Evolutionary conservation across 1,284 basidiomycete genomes (phyloP).

Genomic region (Xerocomus amazonicus): DNA sequence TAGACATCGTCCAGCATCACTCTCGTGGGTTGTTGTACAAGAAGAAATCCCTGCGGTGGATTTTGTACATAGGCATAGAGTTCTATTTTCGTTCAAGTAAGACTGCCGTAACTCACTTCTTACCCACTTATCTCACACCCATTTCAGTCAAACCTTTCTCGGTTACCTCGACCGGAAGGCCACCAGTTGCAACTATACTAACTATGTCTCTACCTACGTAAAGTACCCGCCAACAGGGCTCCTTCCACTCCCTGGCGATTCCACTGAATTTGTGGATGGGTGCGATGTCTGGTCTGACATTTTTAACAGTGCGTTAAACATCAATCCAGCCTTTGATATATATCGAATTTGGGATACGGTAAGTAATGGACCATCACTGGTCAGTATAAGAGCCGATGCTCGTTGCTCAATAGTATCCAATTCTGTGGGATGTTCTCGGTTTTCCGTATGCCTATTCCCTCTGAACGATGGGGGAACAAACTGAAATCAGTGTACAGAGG

Average conservation of each 20-base stretch:
- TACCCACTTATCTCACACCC: no score
- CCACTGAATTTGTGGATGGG: slow-evolving; percentile 39
- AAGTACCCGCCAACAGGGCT: slow-evolving; percentile 59
- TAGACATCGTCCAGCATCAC: slow-evolving; percentile 38
- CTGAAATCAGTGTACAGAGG: slow-evolving; percentile 40
- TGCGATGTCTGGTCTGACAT: slow-evolving; percentile 69
- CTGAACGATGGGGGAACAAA: not conserved
- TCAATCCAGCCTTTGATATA: slow-evolving; percentile 75
- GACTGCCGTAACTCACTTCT: not conserved
- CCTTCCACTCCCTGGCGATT: slow-evolving; percentile 58
- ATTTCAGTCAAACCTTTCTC: slow-evolving; percentile 58
- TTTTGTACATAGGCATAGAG: slow-evolving; percentile 67
- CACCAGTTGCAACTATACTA: slow-evolving; percentile 56
- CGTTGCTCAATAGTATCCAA: slow-evolving; percentile 37
- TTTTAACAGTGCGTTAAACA: slow-evolving; percentile 51
- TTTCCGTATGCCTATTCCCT: slow-evolving; percentile 50
- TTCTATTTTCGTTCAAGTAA: slow-evolving; percentile 63
- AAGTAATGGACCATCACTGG: slow-evolving; percentile 10
- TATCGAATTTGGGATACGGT: slow-evolving; percentile 72
- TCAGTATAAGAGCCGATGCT: slow-evolving; percentile 1
- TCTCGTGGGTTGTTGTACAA: slow-evolving; percentile 61
- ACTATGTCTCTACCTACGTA: slow-evolving; percentile 59
- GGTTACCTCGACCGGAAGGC: slow-evolving; percentile 52
- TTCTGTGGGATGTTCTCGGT: slow-evolving; percentile 74
- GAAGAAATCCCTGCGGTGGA: slow-evolving; percentile 64